Conservation (phyloP, 176 grass and related monocot species). For the Oryza glaberrima region DNA sequence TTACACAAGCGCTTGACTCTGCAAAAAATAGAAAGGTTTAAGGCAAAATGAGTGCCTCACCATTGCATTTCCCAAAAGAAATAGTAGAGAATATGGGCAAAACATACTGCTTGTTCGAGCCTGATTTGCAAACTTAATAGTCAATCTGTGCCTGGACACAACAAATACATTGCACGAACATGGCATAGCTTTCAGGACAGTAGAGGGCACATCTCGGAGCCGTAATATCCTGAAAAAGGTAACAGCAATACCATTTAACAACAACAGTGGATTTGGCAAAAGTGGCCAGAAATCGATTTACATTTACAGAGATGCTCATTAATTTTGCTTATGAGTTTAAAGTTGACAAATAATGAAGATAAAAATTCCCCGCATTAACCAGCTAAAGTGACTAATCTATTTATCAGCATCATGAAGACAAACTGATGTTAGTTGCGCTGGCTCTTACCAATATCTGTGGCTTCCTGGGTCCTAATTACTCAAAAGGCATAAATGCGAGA, state of each 20-base stretch:
- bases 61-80: constrained; percentile 4
- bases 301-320: not conserved
- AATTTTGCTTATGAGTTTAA: constrained; percentile 8
- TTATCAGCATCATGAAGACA: not conserved
- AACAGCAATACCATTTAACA: constrained; percentile 34
- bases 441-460: not conserved
- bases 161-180: constrained; percentile 75
- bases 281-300: not conserved
- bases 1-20: constrained; percentile 41
- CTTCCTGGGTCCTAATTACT: not conserved
- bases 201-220: constrained; percentile 54
- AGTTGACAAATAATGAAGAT: constrained; percentile 16
- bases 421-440: not conserved
- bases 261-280: constrained; percentile 8
- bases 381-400: not conserved
- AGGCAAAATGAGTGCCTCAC: not conserved
- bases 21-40: constrained; percentile 30
- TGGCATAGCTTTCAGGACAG: constrained; percentile 58
- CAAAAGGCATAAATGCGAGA: not conserved
- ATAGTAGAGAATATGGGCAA: constrained; percentile 24
- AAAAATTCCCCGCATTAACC: not conserved
- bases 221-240: constrained; percentile 64
- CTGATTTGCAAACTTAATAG: constrained; percentile 65
- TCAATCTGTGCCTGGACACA: constrained; percentile 61
- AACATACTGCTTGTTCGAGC: constrained; percentile 50